phyloP scores from a whole-genome alignment of 2,329 filamentous ascomycete species.

The Plectosphaerella plurivora region DNA sequence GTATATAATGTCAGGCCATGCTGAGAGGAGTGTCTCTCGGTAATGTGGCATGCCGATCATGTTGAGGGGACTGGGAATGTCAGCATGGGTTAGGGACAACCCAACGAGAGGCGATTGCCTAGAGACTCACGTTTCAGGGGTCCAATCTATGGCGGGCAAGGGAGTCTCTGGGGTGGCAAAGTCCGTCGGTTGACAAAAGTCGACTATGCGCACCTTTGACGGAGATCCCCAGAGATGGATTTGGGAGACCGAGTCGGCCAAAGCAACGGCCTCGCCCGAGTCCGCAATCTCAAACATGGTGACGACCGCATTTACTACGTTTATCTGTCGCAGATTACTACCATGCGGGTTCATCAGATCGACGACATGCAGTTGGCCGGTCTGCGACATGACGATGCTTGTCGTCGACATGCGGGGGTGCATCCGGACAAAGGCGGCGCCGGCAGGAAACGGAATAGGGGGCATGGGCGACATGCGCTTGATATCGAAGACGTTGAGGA shows the following conservation, averaged over 20 bases:
- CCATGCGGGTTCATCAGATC: constrained; percentile 92
- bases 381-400: constrained; percentile 87
- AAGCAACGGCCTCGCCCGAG: constrained; percentile 78
- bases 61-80: constrained; percentile 62
- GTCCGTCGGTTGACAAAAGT: constrained; percentile 72
- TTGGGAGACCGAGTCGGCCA: constrained; percentile 73
- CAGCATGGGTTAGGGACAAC: constrained; percentile 1
- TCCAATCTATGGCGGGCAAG: constrained; percentile 61
- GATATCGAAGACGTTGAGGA: constrained; percentile 93
- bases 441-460: constrained; percentile 87
- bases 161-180: constrained; percentile 65
- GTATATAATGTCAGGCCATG: constrained; percentile 83
- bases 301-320: constrained; percentile 64
- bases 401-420: constrained; percentile 95
- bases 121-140: constrained; percentile 58
- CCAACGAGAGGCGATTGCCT: too few relatives aligned
- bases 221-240: constrained; percentile 88
- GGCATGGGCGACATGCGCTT: constrained; percentile 85
- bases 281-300: constrained; percentile 81
- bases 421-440: constrained; percentile 92
- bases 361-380: constrained; percentile 90
- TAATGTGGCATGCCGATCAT: constrained; percentile 91
- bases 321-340: constrained; percentile 78
- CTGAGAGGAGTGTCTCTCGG: constrained; percentile 78
- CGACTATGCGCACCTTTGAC: constrained; percentile 80